Percentiles rank a stretch among this genome's conserved stretches.
phyloP scores from a whole-genome alignment of 139 green algal genomes.

The Chlorella sorokiniana region DNA sequence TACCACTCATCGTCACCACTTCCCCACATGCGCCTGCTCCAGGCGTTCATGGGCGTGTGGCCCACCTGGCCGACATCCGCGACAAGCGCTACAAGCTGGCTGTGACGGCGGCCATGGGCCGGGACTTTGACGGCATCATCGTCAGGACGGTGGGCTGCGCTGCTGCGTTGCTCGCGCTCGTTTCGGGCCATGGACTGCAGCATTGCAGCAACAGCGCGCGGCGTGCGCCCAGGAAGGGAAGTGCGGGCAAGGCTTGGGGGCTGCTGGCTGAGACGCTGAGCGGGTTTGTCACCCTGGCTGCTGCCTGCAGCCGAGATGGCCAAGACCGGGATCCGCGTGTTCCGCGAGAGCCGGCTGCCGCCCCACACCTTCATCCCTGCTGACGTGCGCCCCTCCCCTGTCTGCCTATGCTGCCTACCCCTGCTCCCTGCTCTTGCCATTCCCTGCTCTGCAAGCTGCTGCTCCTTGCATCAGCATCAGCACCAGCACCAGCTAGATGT shows the following conservation, averaged over 20 bases:
- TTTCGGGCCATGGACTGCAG: not conserved
- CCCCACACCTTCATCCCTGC: slow-evolving; percentile 89
- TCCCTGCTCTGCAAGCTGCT: too few species aligned
- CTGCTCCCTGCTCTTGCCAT: too few species aligned
- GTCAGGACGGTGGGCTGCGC: slow-evolving; percentile 60
- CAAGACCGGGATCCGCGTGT: slow-evolving; percentile 75
- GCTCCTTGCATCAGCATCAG: too few species aligned
- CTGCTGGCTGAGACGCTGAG: not conserved
- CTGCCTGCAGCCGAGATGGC: slow-evolving; percentile 56
- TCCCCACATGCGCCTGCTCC: not conserved
- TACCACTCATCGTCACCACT: not conserved
- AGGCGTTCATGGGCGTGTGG: slow-evolving; percentile 86
- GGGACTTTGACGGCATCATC: slow-evolving; percentile 90
- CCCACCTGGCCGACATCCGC: slow-evolving; percentile 77
- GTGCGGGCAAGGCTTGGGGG: too few species aligned
- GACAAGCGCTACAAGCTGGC: slow-evolving; percentile 87
- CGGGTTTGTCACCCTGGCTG: not conserved
- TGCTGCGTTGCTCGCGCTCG: not conserved
- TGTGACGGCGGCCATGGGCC: slow-evolving; percentile 83
- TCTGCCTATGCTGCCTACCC: not conserved
- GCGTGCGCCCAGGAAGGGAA: too few species aligned
- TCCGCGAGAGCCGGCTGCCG: slow-evolving; percentile 67
- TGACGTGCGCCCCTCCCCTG: not conserved
- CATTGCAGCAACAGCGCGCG: too few species aligned
- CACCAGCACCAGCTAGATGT: too few species aligned